Evolutionary conservation across 208 protist genomes (phyloP).

Genomic region (Trichomonas vaginalis): DNA sequence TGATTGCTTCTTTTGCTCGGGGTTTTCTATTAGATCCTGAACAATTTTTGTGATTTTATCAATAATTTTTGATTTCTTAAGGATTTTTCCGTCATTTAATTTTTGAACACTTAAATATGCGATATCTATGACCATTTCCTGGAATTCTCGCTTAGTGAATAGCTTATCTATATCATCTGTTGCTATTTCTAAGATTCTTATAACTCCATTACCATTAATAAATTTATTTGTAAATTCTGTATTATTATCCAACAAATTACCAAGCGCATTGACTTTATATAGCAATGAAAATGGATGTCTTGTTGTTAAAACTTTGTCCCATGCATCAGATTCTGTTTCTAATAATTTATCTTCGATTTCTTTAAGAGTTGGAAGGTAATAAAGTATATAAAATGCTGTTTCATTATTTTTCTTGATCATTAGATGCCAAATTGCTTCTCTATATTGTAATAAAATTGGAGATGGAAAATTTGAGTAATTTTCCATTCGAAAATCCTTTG

Average conservation of each 20-base stretch:
- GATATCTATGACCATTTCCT: not conserved
- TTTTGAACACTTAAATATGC: not conserved
- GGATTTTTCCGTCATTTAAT: not conserved
- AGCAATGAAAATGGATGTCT: not conserved
- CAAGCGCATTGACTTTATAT: not conserved
- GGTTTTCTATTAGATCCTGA: not conserved
- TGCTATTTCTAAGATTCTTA: not conserved
- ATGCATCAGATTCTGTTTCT: not conserved
- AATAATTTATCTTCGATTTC: not conserved
- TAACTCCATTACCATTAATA: not conserved
- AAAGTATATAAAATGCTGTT: not conserved
- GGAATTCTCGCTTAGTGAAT: not conserved
- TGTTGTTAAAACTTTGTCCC: not conserved
- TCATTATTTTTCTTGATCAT: not conserved
- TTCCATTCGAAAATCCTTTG: not conserved
- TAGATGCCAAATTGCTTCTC: not conserved
- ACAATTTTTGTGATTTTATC: not conserved
- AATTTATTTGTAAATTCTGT: not conserved
- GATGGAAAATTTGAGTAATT: not conserved
- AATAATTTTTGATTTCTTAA: not conserved
- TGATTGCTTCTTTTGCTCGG: no score
- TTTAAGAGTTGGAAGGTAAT: not conserved
- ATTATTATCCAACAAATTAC: not conserved
- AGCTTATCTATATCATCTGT: not conserved
- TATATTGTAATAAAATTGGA: not conserved